Percentiles rank a stretch among this genome's conserved stretches.
phyloP scores from a whole-genome alignment of 2,329 filamentous ascomycete species.

The Cladosporium sp. region DNA sequence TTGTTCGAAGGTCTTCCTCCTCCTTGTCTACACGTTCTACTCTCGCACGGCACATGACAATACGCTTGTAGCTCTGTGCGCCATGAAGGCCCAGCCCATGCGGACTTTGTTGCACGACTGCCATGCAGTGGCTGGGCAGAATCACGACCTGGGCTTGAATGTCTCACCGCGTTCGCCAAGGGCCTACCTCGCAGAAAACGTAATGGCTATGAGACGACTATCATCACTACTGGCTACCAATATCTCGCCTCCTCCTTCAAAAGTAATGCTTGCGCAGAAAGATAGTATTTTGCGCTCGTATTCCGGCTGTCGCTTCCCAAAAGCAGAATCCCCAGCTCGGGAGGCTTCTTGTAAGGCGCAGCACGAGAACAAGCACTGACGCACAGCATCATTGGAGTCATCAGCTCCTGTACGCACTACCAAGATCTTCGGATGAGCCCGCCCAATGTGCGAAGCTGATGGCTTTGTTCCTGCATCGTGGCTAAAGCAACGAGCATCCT shows the following conservation, averaged over 20 bases:
- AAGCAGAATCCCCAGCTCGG: too few species aligned
- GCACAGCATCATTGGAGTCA: background rate
- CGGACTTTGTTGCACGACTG: background rate
- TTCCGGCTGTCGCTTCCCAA: too few species aligned
- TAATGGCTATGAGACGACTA: too few species aligned
- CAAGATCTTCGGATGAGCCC: background rate
- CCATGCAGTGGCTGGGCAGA: background rate
- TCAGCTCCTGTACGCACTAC: background rate
- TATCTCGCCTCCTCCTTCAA: background rate
- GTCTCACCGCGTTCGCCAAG: background rate
- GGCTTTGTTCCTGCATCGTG: constrained; percentile 4
- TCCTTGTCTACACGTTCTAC: background rate
- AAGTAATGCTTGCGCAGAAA: background rate
- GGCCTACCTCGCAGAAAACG: too few species aligned
- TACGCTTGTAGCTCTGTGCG: background rate
- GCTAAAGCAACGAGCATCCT: background rate
- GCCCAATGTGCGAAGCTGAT: background rate
- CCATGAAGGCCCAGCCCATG: background rate
- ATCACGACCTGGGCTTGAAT: background rate
- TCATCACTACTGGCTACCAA: too few species aligned
- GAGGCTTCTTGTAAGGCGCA: background rate
- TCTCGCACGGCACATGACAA: background rate
- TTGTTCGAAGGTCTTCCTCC: background rate
- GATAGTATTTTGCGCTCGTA: background rate
- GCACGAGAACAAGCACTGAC: background rate